Conservation (phyloP, 352 stramenopile genomes). For the Pythium insidiosum region DNA sequence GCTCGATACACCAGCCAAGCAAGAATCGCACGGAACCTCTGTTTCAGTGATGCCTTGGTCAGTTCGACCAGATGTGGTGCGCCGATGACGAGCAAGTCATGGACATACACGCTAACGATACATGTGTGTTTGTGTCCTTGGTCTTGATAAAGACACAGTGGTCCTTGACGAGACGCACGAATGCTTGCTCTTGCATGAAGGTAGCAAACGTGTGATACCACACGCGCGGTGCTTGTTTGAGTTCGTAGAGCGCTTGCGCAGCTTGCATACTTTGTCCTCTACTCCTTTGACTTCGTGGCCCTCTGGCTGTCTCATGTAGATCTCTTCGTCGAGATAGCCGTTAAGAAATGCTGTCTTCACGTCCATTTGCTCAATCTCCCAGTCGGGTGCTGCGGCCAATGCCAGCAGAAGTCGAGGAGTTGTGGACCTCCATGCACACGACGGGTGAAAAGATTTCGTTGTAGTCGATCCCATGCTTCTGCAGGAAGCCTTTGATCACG, state of each 20-base stretch:
- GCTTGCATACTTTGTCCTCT: background rate
- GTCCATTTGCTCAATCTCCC: slow-evolving; percentile 1
- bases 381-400: background rate
- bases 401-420: slow-evolving; percentile 2
- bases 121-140: slow-evolving; percentile 1
- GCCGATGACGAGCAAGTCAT: slow-evolving; percentile 15
- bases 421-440: slow-evolving; percentile 3
- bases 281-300: too few species aligned
- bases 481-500: slow-evolving; percentile 17
- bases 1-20: slow-evolving; percentile 5
- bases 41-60: background rate
- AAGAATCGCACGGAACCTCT: slow-evolving; percentile 4
- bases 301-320: background rate
- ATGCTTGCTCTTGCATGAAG: slow-evolving; percentile 8
- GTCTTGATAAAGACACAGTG: slow-evolving; percentile 12
- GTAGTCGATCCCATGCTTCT: slow-evolving; percentile 17
- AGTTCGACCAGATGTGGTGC: too few species aligned
- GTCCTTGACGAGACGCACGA: slow-evolving; percentile 8
- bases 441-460: slow-evolving; percentile 17
- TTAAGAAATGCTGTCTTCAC: background rate
- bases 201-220: slow-evolving; percentile 8
- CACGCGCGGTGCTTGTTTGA: too few species aligned
- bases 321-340: background rate
- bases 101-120: slow-evolving; percentile 12
- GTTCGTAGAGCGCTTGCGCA: slow-evolving; percentile 7